Conservation (phyloP, 768 basidiomycete genomes). For the Podaxis carcinomalis region DNA sequence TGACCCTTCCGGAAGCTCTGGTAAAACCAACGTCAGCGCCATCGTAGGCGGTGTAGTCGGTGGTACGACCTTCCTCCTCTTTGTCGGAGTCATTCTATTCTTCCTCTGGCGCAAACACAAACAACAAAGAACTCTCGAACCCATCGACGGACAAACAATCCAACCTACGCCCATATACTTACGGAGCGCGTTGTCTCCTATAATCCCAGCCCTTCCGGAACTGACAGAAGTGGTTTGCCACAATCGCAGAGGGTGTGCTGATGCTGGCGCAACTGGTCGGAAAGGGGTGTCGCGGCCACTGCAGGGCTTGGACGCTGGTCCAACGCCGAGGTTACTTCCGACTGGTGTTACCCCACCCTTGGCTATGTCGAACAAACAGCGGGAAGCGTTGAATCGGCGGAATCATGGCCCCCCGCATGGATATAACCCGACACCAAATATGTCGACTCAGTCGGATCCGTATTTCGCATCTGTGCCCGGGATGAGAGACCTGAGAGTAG, state of each 20-base stretch:
- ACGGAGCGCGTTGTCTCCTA: neutral
- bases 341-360: neutral
- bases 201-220: neutral
- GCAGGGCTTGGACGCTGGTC: no score
- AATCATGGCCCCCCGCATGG: neutral
- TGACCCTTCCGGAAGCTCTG: neutral
- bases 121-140: neutral
- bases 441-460: conserved; percentile 27
- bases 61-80: neutral
- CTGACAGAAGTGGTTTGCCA: neutral
- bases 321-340: no score
- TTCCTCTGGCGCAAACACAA: conserved; percentile 4
- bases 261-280: no score
- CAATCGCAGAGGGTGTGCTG: neutral
- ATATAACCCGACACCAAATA: neutral
- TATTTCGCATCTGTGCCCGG: neutral
- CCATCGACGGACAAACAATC: neutral
- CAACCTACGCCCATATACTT: neutral
- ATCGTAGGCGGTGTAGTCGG: conserved; percentile 15
- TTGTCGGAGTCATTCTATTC: neutral
- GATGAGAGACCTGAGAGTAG: neutral
- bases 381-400: neutral
- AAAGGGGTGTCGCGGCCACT: no score
- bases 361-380: neutral
- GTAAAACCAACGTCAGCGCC: conserved; percentile 5